Percentiles rank a stretch among this genome's conserved stretches.
These are phyloP conservation scores for Termitomyces sp. DNA, from an alignment of 768 basidiomycete genomes.

Conservation along the genomic window DNA sequence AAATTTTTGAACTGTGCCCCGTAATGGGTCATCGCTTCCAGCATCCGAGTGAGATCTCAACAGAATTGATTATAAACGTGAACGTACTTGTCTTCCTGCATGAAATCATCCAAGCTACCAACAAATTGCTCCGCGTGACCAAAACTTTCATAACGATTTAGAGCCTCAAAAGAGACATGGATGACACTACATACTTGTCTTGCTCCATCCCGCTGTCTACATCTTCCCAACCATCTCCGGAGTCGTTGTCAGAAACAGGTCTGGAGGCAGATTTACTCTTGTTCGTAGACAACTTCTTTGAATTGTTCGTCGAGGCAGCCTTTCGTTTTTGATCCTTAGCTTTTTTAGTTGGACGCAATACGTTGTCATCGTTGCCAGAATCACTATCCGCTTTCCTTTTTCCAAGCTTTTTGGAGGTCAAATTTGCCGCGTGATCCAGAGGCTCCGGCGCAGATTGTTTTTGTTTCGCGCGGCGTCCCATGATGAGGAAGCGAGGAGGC, in stretches of 20 bases:
- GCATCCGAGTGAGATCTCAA: slow-evolving; percentile 8
- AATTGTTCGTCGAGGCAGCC: slow-evolving; percentile 14
- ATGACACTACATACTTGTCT: slow-evolving; percentile 11
- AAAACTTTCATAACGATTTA: slow-evolving; percentile 32
- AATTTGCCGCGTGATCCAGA: slow-evolving; percentile 34
- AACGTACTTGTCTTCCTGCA: slow-evolving; percentile 43
- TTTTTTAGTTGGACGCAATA: slow-evolving; percentile 39
- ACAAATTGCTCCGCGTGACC: slow-evolving; percentile 32
- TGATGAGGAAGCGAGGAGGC: slow-evolving; percentile 19
- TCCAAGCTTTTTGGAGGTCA: slow-evolving; percentile 53
- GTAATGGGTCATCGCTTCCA: slow-evolving; percentile 44
- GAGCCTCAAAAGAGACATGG: slow-evolving; percentile 3
- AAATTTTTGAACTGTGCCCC: slow-evolving; percentile 50
- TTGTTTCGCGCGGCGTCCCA: slow-evolving; percentile 84
- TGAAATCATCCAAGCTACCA: slow-evolving; percentile 45
- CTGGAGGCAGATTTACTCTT: slow-evolving; percentile 15
- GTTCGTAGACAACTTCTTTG: slow-evolving; percentile 19
- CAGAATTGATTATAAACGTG: neutral
- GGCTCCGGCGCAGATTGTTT: slow-evolving; percentile 74
- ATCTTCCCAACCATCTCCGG: slow-evolving; percentile 59
- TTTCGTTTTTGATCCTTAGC: slow-evolving; percentile 31
- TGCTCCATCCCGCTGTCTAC: slow-evolving; percentile 45
- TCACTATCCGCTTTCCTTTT: slow-evolving; percentile 64
- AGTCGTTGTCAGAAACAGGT: slow-evolving; percentile 19
- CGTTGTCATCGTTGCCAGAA: slow-evolving; percentile 23